Evolutionary conservation across 352 stramenopile species (phyloP), one percentile per base, ranked within the genome.

Genomic region (Globisporangium emineosum): DNA sequence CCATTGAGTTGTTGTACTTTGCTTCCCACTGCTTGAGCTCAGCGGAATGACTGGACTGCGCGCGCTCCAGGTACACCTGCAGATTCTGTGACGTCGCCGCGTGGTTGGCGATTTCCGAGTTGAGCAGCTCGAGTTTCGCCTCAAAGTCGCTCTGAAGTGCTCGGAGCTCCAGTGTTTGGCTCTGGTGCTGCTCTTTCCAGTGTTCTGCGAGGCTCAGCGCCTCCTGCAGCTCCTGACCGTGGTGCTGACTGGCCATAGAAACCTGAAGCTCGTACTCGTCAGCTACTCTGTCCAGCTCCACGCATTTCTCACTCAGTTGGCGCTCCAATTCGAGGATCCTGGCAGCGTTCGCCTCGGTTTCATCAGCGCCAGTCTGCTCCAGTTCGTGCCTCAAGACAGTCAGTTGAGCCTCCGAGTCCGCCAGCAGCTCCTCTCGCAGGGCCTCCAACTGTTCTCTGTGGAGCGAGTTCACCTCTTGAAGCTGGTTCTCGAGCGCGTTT

Each of bases 51-150:
- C 21, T 49, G 12, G 51, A 54, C 21, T 66, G 51, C 13, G 30
- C 25, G 3, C 51, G 61, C 21, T 66, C 61, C 15, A 66, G 8
- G n/a, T 27, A 33, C n/a, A 29, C 15, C 7, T 60, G 61, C 17
- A 66, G 21, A 8, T 25, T 42, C 3, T 33, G 50, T 1, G 40
- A 27, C 3, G 30, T 51, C 4, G 10, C 23, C 19, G 45, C 50
- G 29, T 43, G 60, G 21, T 37, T 32, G n/a, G 51, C 42, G 27
- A 66, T 51, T 17, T 60, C 51, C 1, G 40, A 13, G 27, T 15
- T 47, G 19, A 60, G 13, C 30, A 55, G 27, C 30, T 13, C 51
- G 35, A 53, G 32, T 32, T 55, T 60, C 30, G 40, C 25, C 29
- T 61, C 40, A 21, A 60, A 25, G 37, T 66, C 40, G 3, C 52